Evolutionary conservation across 31 red algal genomes (phyloP).

Genomic region (Porphyra umbilicalis): DNA sequence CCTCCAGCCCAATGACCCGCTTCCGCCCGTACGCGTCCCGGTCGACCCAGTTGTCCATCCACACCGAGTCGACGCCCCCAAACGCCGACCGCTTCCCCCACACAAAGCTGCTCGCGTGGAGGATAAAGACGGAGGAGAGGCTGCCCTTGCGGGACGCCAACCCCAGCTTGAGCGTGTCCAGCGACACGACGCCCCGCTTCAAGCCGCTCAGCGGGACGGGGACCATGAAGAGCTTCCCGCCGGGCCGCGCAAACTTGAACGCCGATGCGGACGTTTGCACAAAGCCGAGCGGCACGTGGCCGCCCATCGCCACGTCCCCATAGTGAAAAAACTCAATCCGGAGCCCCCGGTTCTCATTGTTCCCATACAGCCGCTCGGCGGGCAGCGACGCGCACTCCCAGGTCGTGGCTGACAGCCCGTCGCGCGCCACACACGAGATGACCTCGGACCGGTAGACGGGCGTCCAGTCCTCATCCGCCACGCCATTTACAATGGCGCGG

Average conservation of each 20-base stretch:
- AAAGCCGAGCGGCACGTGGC: constrained; percentile 57
- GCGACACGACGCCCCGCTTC: constrained; percentile 35
- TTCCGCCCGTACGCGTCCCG: constrained; percentile 50
- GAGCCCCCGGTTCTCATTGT: constrained; percentile 51
- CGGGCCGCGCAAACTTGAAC: constrained; percentile 51
- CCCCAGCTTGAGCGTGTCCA: constrained; percentile 62
- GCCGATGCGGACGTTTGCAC: constrained; percentile 56
- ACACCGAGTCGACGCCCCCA: constrained; percentile 13
- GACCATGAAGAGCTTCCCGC: constrained; percentile 65
- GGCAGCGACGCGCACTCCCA: constrained; percentile 51
- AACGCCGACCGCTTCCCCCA: constrained; percentile 22
- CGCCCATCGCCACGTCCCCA: constrained; percentile 17
- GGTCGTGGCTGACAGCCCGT: constrained; percentile 9
- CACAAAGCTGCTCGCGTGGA: constrained; percentile 27
- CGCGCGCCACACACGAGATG: constrained; percentile 17
- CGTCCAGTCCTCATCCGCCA: constrained; percentile 60
- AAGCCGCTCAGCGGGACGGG: constrained; percentile 40
- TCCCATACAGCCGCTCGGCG: constrained; percentile 56
- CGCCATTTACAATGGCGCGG: constrained; percentile 51
- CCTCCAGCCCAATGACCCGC: constrained; percentile 21
- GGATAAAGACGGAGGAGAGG: constrained; percentile 38
- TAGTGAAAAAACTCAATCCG: constrained; percentile 63
- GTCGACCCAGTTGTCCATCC: constrained; percentile 48
- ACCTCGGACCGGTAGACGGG: constrained; percentile 61
- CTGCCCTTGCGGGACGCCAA: constrained; percentile 36